Evolutionary conservation across 1,284 basidiomycete species (phyloP), one percentile per base, ranked within the genome.

Genomic region (Laetiporus sulphureus): DNA sequence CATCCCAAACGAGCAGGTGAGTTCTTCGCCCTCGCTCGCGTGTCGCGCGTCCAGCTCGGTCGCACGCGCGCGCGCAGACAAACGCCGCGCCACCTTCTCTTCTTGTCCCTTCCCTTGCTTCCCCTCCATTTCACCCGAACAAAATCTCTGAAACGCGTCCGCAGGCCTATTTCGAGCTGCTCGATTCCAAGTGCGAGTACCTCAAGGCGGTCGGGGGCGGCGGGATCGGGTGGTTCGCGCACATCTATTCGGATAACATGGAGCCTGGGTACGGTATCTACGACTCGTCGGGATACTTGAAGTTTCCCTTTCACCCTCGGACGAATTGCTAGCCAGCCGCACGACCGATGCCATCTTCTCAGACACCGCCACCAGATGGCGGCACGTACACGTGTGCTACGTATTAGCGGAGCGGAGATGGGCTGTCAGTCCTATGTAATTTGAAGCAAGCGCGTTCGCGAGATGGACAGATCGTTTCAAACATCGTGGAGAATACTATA

Each of bases 161-260:
- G 46, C 49, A 81, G 70, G 73, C 68, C 34, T 87, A 84, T 54
- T 83, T 66, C 49, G 59, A 62, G n/a, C 59, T 87, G 10, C 71
- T 87, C n/a, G 80, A 87, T 50, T 56, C 63, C 3, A 69, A 79
- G 44, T 87, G 84, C 52, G 52, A 63, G 8, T 68, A 75, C 52
- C 67, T 85, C 53, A 85, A 86, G 61, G 54, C 52, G 0, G 71
- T 74, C 20, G 61, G 68, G 8, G 69, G 71, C 4, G 81, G 82
- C 13, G 80, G 82, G 21, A 64, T 87, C 18, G 86, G 84, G 10
- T 88, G 85, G 85, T 89, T 89, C 55, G 79, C 79, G 35, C 84
- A 87, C 54, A 79, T 86, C 36, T 87, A 83, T 54, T 75, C 75
- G 2, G 82, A 86, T 53, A 48, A 60, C 44, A 69, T 76, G 57